A percentile compares a stretch with the other conserved stretches of the same genome.
Evolutionary conservation across 2,329 filamentous ascomycete genomes (phyloP).

Genomic region (Sporothrix phasma): DNA sequence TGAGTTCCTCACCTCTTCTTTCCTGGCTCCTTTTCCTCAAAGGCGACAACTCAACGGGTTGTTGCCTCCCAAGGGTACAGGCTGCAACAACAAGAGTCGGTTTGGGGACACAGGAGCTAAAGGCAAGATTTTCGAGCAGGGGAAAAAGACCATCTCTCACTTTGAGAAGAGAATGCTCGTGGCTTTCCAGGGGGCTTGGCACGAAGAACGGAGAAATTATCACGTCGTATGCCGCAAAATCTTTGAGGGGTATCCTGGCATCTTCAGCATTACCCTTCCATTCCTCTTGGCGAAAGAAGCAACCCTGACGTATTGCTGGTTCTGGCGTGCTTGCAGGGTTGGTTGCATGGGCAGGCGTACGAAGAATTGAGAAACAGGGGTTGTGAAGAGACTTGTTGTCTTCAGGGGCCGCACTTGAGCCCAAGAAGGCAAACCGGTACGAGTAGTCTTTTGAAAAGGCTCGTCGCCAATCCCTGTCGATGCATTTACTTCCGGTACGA

Average conservation of each 20-base stretch:
- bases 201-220: neutral
- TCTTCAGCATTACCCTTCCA: neutral
- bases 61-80: neutral
- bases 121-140: neutral
- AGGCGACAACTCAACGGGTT: neutral
- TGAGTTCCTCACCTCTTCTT: neutral
- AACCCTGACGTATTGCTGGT: neutral
- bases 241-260: neutral
- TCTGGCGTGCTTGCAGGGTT: constrained; percentile 15
- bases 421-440: constrained; percentile 5
- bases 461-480: neutral
- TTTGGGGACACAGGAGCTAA: constrained; percentile 4
- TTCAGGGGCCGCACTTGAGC: neutral
- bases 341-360: neutral
- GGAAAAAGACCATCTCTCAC: neutral
- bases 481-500: too few species aligned
- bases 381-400: neutral
- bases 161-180: neutral
- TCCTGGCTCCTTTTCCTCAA: neutral
- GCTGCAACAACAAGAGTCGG: neutral
- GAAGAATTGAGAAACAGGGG: too few species aligned
- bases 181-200: neutral
- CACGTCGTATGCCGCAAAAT: neutral
- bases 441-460: neutral
- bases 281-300: neutral